Evolutionary conservation across 2,329 filamentous ascomycete genomes (phyloP).

Genomic region (Aureobasidium sp.): DNA sequence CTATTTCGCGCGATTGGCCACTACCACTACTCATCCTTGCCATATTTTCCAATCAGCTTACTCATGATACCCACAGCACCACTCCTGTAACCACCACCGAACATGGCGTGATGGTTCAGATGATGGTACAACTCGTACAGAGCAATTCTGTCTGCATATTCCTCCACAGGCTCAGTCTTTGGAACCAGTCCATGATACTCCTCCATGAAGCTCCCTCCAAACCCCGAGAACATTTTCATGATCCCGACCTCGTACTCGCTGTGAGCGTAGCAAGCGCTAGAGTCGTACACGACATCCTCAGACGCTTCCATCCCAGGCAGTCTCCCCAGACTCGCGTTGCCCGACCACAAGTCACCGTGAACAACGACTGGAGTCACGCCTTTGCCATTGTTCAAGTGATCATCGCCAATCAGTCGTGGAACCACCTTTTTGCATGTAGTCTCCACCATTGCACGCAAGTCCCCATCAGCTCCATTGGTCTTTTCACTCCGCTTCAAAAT

Average conservation of each 20-base stretch:
- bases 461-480: slow-evolving; percentile 58
- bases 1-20: not conserved
- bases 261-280: slow-evolving; percentile 75
- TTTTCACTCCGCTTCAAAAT: slow-evolving; percentile 54
- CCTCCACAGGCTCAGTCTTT: slow-evolving; percentile 69
- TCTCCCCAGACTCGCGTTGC: slow-evolving; percentile 64
- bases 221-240: slow-evolving; percentile 95
- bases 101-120: slow-evolving; percentile 80
- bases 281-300: slow-evolving; percentile 77
- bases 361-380: slow-evolving; percentile 70
- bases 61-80: slow-evolving; percentile 77
- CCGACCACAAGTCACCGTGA: slow-evolving; percentile 91
- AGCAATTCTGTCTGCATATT: slow-evolving; percentile 76
- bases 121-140: slow-evolving; percentile 88
- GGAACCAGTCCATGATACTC: slow-evolving; percentile 72
- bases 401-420: slow-evolving; percentile 65
- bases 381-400: slow-evolving; percentile 53
- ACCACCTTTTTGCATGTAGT: slow-evolving; percentile 58
- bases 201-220: slow-evolving; percentile 61
- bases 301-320: slow-evolving; percentile 50
- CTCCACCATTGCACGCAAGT: slow-evolving; percentile 59
- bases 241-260: slow-evolving; percentile 88
- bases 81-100: slow-evolving; percentile 69
- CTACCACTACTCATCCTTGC: slow-evolving; percentile 8
- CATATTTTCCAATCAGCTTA: slow-evolving; percentile 66